Base-by-base conservation (phyloP, 768 basidiomycete species). In the Tylopilus intermedius region DNA sequence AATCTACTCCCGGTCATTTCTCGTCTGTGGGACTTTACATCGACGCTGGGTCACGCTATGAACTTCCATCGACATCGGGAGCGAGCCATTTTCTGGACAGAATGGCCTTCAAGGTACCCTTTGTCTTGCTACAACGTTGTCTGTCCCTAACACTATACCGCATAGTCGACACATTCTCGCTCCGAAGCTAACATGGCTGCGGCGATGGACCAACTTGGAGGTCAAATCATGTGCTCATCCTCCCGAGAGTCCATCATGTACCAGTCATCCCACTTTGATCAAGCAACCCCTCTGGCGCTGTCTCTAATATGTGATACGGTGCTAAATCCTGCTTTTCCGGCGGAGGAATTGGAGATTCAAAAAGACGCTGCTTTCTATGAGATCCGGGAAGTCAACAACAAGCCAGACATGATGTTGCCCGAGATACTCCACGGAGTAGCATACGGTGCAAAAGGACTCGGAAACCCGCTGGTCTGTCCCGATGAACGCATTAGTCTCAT, bases 171-270 rank as follows among this genome's bases (percentile, higher is more conserved):
- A 29, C 68, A 71, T 15, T 78, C 79, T 24, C 81, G 88, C 50
- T 79, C 88, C 1, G 82, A 83, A 46, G 83, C 81, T 21, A 79
- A 88, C 57, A 94, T 97, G 87, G 80, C 85, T 4, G 73, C 74
- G 3, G 86, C 87, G 37, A 86, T 95, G 62, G 85, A 92, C 66
- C 77, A 78, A 3, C 78, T 95, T 32, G 94, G 95, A 38, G 92
- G 93, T 14, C 92, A 95, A 72, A 93, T 98, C 53, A 77, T 88
- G 70, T 93, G 89, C 64, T 86, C 92, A 15, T 90, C 92, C 15
- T 87, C 92, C 2, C 79, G 96, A 43, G 96, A 99, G 68, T 81
- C 91, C 21, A 93, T 97, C 65, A 91, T 96, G 88, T 99, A 98
- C 67, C 96, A 98, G 71, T 95, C 95, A 10, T 91, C 93, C 37